These are phyloP conservation scores for Apiotrichum akiyoshidainum DNA, from an alignment of 1,284 basidiomycete genomes.

Conservation along the genomic window DNA sequence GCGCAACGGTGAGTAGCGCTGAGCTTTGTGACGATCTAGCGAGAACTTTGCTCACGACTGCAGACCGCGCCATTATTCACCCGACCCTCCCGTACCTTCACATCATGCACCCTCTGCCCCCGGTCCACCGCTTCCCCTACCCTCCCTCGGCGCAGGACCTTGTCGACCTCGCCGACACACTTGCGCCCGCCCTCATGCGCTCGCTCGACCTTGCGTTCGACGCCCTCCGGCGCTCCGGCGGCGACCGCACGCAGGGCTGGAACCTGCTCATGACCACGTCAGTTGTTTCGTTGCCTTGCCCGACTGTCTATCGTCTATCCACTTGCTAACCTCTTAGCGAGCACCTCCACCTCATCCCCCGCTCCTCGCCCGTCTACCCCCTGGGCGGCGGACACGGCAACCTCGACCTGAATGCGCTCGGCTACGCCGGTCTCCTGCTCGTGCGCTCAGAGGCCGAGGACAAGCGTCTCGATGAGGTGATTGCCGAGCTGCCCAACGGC, in stretches of 20 bases:
- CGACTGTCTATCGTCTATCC: background rate
- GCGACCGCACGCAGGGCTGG: constrained; percentile 54
- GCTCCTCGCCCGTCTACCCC: constrained; percentile 51
- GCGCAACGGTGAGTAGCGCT: constrained; percentile 55
- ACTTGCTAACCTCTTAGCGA: constrained; percentile 49
- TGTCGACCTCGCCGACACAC: constrained; percentile 54
- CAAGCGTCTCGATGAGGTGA: constrained; percentile 57
- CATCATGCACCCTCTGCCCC: constrained; percentile 58
- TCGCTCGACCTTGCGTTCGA: constrained; percentile 75
- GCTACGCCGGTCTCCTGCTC: constrained; percentile 80
- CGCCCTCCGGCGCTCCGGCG: constrained; percentile 52
- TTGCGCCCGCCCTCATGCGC: constrained; percentile 66
- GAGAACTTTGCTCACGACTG: constrained; percentile 5
- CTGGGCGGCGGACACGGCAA: constrained; percentile 25
- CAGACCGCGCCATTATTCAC: constrained; percentile 71
- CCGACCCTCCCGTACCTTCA: constrained; percentile 70
- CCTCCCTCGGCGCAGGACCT: constrained; percentile 51
- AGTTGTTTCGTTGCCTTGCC: constrained; percentile 14
- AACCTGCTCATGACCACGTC: constrained; percentile 70
- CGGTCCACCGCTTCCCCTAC: constrained; percentile 54
- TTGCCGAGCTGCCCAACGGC: constrained; percentile 25
- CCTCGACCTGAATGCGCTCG: constrained; percentile 74
- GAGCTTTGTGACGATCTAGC: background rate
- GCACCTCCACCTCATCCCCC: constrained; percentile 78
- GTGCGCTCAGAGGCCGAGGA: constrained; percentile 73